These are phyloP conservation scores for Colletotrichum nymphaeae DNA, from an alignment of 2,329 filamentous ascomycete genomes.

Conservation along the genomic window DNA sequence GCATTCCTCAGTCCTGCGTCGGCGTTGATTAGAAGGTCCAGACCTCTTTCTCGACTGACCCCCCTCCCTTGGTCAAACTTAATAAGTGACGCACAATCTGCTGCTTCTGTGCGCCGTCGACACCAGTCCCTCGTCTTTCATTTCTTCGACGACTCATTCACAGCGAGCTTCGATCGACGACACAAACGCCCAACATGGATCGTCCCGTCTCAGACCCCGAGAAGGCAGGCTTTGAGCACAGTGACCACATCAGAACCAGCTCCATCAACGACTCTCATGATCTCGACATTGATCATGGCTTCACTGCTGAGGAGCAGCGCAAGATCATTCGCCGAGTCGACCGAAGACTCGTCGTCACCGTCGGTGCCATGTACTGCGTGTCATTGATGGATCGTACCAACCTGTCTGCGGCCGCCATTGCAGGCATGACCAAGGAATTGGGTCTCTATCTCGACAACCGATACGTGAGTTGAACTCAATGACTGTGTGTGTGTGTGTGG, in stretches of 20 bases:
- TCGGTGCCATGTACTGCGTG: constrained; percentile 78
- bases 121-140: background rate
- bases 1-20: background rate
- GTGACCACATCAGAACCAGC: constrained; percentile 19
- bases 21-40: background rate
- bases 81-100: constrained; percentile 18
- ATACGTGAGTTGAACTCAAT: constrained; percentile 50
- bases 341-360: constrained; percentile 69
- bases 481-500: background rate
- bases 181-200: background rate
- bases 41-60: background rate
- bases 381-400: constrained; percentile 85
- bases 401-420: constrained; percentile 77
- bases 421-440: constrained; percentile 67
- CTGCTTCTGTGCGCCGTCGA: constrained; percentile 4
- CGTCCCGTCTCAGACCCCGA: constrained; percentile 32
- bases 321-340: constrained; percentile 79
- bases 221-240: constrained; percentile 36
- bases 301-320: constrained; percentile 71
- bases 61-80: constrained; percentile 6
- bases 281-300: constrained; percentile 52
- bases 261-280: constrained; percentile 24
- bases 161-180: background rate
- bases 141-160: background rate
- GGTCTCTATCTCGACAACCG: constrained; percentile 53